Conservation (phyloP, 1,284 basidiomycete genomes). For the Leccinum subspadiceum region DNA sequence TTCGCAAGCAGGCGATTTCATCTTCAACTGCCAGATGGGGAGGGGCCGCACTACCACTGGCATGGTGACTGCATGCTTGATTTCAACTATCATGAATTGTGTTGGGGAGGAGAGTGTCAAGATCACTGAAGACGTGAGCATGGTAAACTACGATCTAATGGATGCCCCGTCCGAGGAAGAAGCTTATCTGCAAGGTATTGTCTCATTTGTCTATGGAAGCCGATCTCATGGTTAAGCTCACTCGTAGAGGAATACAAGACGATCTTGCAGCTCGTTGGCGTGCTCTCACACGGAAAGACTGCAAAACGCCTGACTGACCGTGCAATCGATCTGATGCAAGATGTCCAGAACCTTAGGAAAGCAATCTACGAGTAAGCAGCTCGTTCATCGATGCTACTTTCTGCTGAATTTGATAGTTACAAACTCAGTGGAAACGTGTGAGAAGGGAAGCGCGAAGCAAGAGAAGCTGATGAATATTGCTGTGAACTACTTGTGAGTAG, state of each 20-base stretch:
- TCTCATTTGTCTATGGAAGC: background rate
- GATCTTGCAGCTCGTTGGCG: constrained; percentile 90
- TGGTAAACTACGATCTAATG: constrained; percentile 58
- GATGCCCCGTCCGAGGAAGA: constrained; percentile 83
- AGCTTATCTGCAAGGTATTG: constrained; percentile 78
- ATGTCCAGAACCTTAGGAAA: constrained; percentile 91
- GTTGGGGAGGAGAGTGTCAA: constrained; percentile 41
- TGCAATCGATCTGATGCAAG: constrained; percentile 88
- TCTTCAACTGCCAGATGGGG: constrained; percentile 89
- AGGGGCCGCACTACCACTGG: constrained; percentile 87
- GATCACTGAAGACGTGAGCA: constrained; percentile 40
- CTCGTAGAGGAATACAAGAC: constrained; percentile 92
- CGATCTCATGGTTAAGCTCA: background rate
- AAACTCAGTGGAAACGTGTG: constrained; percentile 86
- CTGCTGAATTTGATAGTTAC: constrained; percentile 54
- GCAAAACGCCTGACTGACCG: constrained; percentile 93
- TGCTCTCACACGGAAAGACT: constrained; percentile 83
- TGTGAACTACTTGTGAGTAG: constrained; percentile 78
- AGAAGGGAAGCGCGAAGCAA: constrained; percentile 76
- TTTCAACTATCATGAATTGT: constrained; percentile 76
- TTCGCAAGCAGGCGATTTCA: constrained; percentile 68
- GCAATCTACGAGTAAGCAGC: constrained; percentile 82
- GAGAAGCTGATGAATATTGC: constrained; percentile 71
- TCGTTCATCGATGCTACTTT: background rate
- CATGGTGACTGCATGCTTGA: constrained; percentile 88